These are phyloP conservation scores for Tetrahymena elliotti DNA, from an alignment of 73 alveolate genomes.

Conservation along the genomic window DNA sequence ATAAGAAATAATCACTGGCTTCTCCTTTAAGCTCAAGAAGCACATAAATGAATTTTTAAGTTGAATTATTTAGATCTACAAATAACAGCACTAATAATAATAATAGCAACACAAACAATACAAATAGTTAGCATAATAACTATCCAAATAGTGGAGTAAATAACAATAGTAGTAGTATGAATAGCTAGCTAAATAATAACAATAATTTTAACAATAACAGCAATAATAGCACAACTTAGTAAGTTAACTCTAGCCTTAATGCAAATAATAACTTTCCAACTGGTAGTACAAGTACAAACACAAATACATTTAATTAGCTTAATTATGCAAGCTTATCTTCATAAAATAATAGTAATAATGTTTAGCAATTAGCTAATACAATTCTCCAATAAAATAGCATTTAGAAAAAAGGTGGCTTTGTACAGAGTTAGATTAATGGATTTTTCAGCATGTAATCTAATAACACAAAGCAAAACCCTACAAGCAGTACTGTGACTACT, in stretches of 20 bases:
- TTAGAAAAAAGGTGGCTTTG: neutral
- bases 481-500: neutral
- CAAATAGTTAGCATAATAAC: neutral
- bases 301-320: neutral
- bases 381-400: neutral
- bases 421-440: neutral
- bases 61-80: neutral
- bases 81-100: neutral
- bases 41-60: neutral
- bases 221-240: neutral
- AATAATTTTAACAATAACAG: neutral
- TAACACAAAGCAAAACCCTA: neutral
- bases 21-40: neutral
- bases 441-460: neutral
- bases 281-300: neutral
- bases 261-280: neutral
- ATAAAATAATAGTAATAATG: neutral
- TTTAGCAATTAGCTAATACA: neutral
- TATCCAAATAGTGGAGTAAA: neutral
- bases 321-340: neutral
- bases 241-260: neutral
- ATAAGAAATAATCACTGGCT: neutral
- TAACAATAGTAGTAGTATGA: neutral
- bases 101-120: neutral
- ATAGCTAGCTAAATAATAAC: neutral